Conservation (phyloP, 805 yeast species). For the Starmerella potacharoeniae region DNA sequence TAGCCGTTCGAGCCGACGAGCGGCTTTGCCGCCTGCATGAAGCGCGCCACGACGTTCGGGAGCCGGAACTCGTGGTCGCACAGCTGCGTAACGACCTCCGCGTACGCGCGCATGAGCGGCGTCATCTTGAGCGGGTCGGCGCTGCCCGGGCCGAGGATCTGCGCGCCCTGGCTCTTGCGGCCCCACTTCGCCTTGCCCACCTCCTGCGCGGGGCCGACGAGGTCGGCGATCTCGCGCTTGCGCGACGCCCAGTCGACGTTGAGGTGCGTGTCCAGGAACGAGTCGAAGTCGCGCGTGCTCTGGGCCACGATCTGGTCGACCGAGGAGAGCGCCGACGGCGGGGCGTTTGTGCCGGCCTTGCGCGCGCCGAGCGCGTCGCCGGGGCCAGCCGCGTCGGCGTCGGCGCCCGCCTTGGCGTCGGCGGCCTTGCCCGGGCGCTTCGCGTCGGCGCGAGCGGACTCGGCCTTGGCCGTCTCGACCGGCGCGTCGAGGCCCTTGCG, state of each 20-base stretch:
- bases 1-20: constrained; percentile 1
- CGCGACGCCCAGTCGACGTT: constrained; percentile 75
- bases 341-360: constrained; percentile 47
- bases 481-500: constrained; percentile 3
- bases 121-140: constrained; percentile 7
- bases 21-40: constrained; percentile 4
- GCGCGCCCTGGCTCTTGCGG: neutral
- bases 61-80: constrained; percentile 12
- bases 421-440: neutral
- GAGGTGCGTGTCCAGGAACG: constrained; percentile 58
- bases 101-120: constrained; percentile 15
- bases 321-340: constrained; percentile 44
- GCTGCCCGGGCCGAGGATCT: constrained; percentile 11
- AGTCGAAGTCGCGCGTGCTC: constrained; percentile 76
- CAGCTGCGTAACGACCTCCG: constrained; percentile 10
- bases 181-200: neutral
- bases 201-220: constrained; percentile 39
- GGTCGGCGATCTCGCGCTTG: constrained; percentile 59
- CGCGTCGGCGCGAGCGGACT: neutral
- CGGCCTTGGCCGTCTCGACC: neutral
- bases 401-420: neutral
- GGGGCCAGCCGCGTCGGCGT: neutral
- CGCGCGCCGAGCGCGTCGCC: constrained; percentile 34
- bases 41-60: constrained; percentile 12
- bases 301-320: constrained; percentile 66